phyloP scores from a whole-genome alignment of 2,329 filamentous ascomycete species.

The Colletotrichum sp. region DNA sequence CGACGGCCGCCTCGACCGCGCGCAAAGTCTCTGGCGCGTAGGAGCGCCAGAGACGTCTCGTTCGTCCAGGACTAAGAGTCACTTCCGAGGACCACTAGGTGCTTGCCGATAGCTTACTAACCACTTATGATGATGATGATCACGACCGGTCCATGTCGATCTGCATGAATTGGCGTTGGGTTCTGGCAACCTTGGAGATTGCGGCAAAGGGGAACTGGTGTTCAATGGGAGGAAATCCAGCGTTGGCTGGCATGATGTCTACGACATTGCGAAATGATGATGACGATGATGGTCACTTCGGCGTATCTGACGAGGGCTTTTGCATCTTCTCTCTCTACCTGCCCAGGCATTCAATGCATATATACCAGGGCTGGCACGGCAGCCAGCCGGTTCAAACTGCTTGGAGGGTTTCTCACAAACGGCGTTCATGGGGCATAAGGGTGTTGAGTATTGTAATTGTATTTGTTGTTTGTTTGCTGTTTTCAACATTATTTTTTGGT shows the following conservation, averaged over 20 bases:
- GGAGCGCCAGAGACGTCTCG: constrained; percentile 25
- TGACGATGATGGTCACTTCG: constrained; percentile 2
- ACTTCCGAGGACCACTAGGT: background rate
- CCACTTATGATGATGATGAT: constrained; percentile 47
- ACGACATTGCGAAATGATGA: constrained; percentile 18
- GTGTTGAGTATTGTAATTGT: constrained; percentile 19
- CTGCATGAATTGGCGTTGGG: constrained; percentile 50
- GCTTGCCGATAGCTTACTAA: constrained; percentile 26
- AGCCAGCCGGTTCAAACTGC: constrained; percentile 1
- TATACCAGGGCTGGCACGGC: constrained; percentile 17
- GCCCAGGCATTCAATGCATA: constrained; percentile 14
- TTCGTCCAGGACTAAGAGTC: constrained; percentile 4
- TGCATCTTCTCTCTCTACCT: constrained; percentile 13
- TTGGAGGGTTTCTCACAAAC: background rate
- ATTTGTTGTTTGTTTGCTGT: constrained; percentile 9
- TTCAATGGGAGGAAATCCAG: constrained; percentile 13
- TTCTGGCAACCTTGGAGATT: constrained; percentile 21
- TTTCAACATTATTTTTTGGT: constrained; percentile 1
- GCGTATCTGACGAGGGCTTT: background rate
- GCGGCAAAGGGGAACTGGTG: constrained; percentile 12
- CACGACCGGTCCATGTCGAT: constrained; percentile 45
- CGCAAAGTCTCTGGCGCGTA: constrained; percentile 60
- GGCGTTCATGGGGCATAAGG: constrained; percentile 15
- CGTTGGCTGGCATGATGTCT: constrained; percentile 14
- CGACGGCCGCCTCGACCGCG: constrained; percentile 47